phyloP scores from a whole-genome alignment of 2,329 filamentous ascomycete species.

The Ophiostoma triangulosporum region DNA sequence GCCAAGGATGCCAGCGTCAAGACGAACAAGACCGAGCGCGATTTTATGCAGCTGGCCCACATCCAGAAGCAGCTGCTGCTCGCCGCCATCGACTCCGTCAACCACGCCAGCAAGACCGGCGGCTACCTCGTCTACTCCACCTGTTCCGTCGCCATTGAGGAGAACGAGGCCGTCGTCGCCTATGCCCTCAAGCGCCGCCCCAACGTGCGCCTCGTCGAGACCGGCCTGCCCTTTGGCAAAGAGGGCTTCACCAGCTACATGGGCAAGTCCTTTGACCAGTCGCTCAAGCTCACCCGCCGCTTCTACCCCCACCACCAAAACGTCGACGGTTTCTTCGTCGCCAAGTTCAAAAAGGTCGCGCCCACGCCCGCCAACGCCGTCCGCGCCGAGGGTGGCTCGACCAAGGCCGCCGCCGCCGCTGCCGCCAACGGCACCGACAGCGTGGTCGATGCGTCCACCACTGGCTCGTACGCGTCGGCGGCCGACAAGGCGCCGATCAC shows the following conservation, averaged over 20 bases:
- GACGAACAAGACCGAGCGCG: conserved; percentile 92
- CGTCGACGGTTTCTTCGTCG: conserved; percentile 92
- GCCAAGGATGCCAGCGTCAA: conserved; percentile 94
- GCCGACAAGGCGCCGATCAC: conserved; percentile 59
- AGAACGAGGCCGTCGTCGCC: conserved; percentile 78
- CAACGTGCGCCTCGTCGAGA: conserved; percentile 87
- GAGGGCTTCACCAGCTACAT: conserved; percentile 85
- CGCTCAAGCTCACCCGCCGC: conserved; percentile 66
- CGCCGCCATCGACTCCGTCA: conserved; percentile 86
- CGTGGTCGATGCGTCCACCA: conserved; percentile 29
- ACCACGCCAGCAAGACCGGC: conserved; percentile 88
- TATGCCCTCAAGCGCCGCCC: conserved; percentile 85
- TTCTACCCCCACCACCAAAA: conserved; percentile 74
- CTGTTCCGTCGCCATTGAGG: conserved; percentile 32
- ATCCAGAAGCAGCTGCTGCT: conserved; percentile 89
- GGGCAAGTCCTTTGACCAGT: conserved; percentile 82
- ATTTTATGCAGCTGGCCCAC: conserved; percentile 88
- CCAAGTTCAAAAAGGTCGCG: conserved; percentile 88
- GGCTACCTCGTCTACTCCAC: conserved; percentile 96
- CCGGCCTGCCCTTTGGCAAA: conserved; percentile 77
- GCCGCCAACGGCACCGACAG: conserved; percentile 12
- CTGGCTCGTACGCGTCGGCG: not conserved
- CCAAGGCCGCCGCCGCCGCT: conserved; percentile 9
- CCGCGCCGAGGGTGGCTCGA: conserved; percentile 14
- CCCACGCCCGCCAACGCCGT: conserved; percentile 53